A percentile compares a stretch with the other conserved stretches of the same genome.
These are phyloP conservation scores for Fusarium keratoplasticum DNA, from an alignment of 2,329 filamentous ascomycete genomes.

Conservation along the genomic window DNA sequence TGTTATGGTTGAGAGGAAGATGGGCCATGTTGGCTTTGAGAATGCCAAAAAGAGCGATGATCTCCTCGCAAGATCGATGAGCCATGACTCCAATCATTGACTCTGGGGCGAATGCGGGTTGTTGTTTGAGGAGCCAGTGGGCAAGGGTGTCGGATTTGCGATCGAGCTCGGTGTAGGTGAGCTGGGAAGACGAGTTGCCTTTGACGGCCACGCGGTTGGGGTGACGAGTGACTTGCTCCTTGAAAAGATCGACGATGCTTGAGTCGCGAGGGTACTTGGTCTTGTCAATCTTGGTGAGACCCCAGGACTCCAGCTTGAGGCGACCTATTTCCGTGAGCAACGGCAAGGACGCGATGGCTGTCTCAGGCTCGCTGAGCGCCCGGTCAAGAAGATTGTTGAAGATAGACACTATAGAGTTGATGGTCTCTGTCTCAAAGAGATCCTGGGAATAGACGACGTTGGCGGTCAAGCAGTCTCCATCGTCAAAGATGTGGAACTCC, in stretches of 20 bases:
- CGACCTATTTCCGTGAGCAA: not conserved
- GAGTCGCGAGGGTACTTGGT: conserved; percentile 32
- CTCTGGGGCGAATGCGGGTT: not conserved
- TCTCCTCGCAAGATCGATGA: conserved; percentile 9
- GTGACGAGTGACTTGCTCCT: conserved; percentile 23
- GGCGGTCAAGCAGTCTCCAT: conserved; percentile 9
- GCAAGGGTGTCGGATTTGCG: conserved; percentile 13
- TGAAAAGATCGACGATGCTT: conserved; percentile 39
- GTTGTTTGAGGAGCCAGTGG: not conserved
- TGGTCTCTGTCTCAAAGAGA: conserved; percentile 27
- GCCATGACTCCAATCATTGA: conserved; percentile 18
- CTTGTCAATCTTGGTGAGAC: conserved; percentile 25
- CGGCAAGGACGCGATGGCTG: not conserved
- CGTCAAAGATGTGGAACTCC: conserved; percentile 39
- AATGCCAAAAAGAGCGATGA: conserved; percentile 23
- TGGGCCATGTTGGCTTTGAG: conserved; percentile 36
- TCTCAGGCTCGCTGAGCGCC: not conserved
- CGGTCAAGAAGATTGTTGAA: conserved; percentile 29
- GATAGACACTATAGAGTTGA: conserved; percentile 27
- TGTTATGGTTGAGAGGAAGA: conserved; percentile 29
- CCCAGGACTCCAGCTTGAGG: conserved; percentile 18
- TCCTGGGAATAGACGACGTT: conserved; percentile 27
- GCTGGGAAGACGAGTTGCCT: conserved; percentile 5
- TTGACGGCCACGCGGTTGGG: conserved; percentile 33
- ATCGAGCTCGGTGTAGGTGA: conserved; percentile 39